A percentile compares a stretch with the other conserved stretches of the same genome.
Conservation (phyloP, 805 yeast genomes). For the Grigorovia humatica region DNA sequence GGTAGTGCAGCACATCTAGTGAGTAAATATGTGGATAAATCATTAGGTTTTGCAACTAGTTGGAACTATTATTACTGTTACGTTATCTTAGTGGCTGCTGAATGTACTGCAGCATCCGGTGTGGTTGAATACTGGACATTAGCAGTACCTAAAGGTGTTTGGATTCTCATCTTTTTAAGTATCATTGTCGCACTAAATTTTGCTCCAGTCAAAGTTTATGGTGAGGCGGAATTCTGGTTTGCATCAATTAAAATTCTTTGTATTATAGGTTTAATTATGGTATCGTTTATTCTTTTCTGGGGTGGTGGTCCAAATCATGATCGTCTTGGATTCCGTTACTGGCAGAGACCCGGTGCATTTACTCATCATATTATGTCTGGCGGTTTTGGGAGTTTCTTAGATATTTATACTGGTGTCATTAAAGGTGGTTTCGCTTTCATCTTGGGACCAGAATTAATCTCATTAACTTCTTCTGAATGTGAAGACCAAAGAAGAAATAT, state of each 20-base stretch:
- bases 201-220: constrained; percentile 42
- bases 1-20: constrained; percentile 53
- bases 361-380: constrained; percentile 41
- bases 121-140: constrained; percentile 53
- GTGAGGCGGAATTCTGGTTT: constrained; percentile 32
- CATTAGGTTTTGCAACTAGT: constrained; percentile 52
- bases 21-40: constrained; percentile 48
- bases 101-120: constrained; percentile 55
- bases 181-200: constrained; percentile 38
- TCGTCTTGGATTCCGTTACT: constrained; percentile 56
- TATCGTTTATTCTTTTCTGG: constrained; percentile 38
- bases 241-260: constrained; percentile 37
- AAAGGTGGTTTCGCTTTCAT: constrained; percentile 59
- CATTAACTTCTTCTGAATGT: constrained; percentile 49
- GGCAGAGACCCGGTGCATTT: constrained; percentile 54
- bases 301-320: constrained; percentile 42
- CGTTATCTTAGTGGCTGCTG: constrained; percentile 44
- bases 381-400: constrained; percentile 51
- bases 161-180: constrained; percentile 45
- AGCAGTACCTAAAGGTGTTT: constrained; percentile 41
- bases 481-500: constrained; percentile 48
- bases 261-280: constrained; percentile 36
- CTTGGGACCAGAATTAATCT: constrained; percentile 53
- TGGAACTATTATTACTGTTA: constrained; percentile 46
- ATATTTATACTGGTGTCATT: constrained; percentile 51